phyloP scores from a whole-genome alignment of 2,329 filamentous ascomycete species.

The Epichloe uncinata region DNA sequence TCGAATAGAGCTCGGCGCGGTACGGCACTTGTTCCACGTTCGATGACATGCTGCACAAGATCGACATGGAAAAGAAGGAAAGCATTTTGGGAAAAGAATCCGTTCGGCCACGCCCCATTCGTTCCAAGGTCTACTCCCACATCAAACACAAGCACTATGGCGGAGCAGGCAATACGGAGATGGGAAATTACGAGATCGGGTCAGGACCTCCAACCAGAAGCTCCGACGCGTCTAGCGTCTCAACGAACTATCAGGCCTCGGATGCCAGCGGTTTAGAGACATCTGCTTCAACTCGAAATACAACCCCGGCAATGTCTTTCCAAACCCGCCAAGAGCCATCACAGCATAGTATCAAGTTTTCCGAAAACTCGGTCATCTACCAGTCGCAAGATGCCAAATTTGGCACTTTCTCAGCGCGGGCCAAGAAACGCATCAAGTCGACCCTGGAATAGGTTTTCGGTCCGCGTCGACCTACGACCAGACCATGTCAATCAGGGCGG shows the following conservation, averaged over 20 bases:
- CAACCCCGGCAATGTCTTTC: not conserved
- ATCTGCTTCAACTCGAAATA: not conserved
- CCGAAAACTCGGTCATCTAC: not conserved
- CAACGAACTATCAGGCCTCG: not conserved
- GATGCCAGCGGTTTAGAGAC: not conserved
- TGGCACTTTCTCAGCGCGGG: not conserved
- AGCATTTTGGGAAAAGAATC: not conserved
- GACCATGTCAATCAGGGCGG: not conserved
- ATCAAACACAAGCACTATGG: not conserved
- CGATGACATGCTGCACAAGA: conserved; percentile 12
- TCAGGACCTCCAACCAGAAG: not conserved
- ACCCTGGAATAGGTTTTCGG: conserved; percentile 10
- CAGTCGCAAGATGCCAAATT: not conserved
- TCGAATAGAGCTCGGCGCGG: conserved; percentile 26
- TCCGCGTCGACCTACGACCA: conserved; percentile 3
- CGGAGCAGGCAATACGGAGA: not conserved
- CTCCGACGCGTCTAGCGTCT: not conserved
- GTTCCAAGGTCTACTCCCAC: not conserved
- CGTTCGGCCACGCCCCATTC: not conserved
- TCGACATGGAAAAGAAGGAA: conserved; percentile 4
- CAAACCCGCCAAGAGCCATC: not conserved
- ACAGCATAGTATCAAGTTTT: not conserved
- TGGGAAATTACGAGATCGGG: not conserved
- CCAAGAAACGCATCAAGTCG: conserved; percentile 4
- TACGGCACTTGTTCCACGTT: conserved; percentile 18